phyloP scores from a whole-genome alignment of 2,329 filamentous ascomycete species.

The Cladosporium sp. region DNA sequence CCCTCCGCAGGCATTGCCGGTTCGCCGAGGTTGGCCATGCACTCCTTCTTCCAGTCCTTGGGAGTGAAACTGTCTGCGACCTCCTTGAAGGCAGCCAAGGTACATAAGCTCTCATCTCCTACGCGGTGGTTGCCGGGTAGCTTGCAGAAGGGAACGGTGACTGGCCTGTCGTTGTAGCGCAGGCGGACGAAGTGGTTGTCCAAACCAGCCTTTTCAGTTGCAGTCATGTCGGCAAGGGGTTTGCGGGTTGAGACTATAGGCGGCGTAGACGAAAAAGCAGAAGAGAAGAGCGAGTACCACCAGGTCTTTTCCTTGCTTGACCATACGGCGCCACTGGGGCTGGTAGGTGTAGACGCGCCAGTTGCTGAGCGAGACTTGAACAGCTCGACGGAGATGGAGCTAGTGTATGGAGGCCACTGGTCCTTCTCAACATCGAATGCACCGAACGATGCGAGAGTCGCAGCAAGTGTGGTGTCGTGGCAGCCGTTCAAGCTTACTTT shows the following conservation, averaged over 20 bases:
- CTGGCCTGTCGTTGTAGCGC: conserved; percentile 83
- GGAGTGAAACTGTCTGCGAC: conserved; percentile 92
- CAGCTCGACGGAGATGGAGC: conserved; percentile 86
- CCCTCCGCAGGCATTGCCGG: conserved; percentile 38
- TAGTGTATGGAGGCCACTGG: conserved; percentile 91
- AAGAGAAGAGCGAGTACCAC: conserved; percentile 35
- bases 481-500: conserved; percentile 82
- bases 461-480: conserved; percentile 91
- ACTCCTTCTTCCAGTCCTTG: conserved; percentile 70
- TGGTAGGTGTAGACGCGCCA: conserved; percentile 32
- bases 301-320: conserved; percentile 31
- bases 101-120: conserved; percentile 88
- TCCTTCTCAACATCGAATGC: conserved; percentile 66
- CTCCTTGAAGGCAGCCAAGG: conserved; percentile 85
- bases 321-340: conserved; percentile 24
- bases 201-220: conserved; percentile 61
- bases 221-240: conserved; percentile 57
- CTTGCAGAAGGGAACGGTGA: conserved; percentile 81
- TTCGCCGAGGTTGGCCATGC: conserved; percentile 59
- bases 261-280: neutral
- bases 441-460: conserved; percentile 74
- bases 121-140: conserved; percentile 77
- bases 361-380: conserved; percentile 59
- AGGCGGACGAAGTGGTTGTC: conserved; percentile 84
- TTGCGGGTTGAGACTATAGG: conserved; percentile 48